A percentile compares a stretch with the other conserved stretches of the same genome.
Conservation (phyloP, 139 green algal species). For the Mychonastes homosphaera region DNA sequence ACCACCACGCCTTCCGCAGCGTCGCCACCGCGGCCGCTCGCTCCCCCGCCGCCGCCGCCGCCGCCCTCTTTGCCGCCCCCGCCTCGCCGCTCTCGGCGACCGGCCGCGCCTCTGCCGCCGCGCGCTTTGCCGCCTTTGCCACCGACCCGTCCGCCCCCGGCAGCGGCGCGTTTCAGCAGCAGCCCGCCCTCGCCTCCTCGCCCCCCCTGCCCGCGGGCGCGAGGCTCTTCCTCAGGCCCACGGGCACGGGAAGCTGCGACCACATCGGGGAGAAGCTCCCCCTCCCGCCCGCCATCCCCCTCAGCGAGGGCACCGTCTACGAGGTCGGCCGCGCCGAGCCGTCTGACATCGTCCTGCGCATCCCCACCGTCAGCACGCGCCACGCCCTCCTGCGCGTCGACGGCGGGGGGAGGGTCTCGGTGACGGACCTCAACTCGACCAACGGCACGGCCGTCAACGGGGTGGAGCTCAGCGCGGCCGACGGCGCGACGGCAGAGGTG, state of each 20-base stretch:
- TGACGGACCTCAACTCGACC: slow-evolving; percentile 32
- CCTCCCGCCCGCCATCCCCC: not conserved
- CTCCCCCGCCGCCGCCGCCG: too few species aligned
- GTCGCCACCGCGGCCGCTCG: too few species aligned
- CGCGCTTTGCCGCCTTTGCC: too few species aligned
- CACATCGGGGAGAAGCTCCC: slow-evolving; percentile 27
- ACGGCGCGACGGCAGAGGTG: slow-evolving; percentile 28
- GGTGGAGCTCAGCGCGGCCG: slow-evolving; percentile 23
- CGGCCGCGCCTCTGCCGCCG: too few species aligned
- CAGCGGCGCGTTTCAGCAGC: too few species aligned
- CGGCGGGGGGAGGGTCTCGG: slow-evolving; percentile 18
- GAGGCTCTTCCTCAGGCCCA: not conserved
- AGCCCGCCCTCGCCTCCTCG: too few species aligned
- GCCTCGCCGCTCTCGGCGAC: too few species aligned
- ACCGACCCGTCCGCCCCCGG: too few species aligned
- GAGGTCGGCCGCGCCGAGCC: slow-evolving; percentile 25
- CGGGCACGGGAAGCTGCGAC: slow-evolving; percentile 21
- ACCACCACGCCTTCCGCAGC: too few species aligned
- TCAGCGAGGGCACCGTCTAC: slow-evolving; percentile 25
- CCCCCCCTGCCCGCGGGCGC: too few species aligned
- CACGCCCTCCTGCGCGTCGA: slow-evolving; percentile 28
- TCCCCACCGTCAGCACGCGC: slow-evolving; percentile 28
- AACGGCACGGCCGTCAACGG: slow-evolving; percentile 32
- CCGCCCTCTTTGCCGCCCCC: too few species aligned
- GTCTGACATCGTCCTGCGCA: slow-evolving; percentile 23